Percentiles rank a stretch among this genome's conserved stretches.
Conservation (phyloP, 1,284 basidiomycete genomes). For the Taiwanofungus camphoratus region DNA sequence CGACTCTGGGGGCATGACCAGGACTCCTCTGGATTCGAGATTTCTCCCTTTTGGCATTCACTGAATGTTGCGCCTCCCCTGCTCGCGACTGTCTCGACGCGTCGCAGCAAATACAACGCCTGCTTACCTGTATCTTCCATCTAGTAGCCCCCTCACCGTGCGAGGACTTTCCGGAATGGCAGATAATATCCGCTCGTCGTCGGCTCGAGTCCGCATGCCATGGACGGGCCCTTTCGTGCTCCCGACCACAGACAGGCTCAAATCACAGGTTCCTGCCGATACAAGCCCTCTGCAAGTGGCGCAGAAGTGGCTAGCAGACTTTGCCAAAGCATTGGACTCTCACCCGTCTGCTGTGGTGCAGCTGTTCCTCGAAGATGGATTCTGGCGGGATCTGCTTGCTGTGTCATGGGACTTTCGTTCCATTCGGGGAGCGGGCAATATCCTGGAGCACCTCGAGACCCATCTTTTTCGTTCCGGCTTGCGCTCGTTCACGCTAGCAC, state of each 20-base stretch:
- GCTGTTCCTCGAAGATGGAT: conserved; percentile 36
- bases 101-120: too few species aligned
- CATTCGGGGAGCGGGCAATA: conserved; percentile 35
- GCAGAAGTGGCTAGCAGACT: background rate
- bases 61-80: too few species aligned
- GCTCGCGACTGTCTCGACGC: too few species aligned
- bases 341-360: background rate
- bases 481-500: conserved; percentile 32
- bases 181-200: background rate
- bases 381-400: conserved; percentile 52
- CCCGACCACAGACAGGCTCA: background rate
- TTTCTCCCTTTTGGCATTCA: too few species aligned
- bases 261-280: background rate
- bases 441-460: conserved; percentile 37
- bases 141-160: too few species aligned
- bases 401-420: conserved; percentile 59
- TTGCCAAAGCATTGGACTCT: background rate
- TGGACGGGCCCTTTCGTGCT: background rate
- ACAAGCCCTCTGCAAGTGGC: background rate
- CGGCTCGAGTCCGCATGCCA: background rate
- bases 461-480: conserved; percentile 33
- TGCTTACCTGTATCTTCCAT: too few species aligned
- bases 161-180: background rate
- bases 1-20: too few species aligned
- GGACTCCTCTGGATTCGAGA: too few species aligned